phyloP scores from a whole-genome alignment of 768 basidiomycete genomes.

The Mycena maculata region DNA sequence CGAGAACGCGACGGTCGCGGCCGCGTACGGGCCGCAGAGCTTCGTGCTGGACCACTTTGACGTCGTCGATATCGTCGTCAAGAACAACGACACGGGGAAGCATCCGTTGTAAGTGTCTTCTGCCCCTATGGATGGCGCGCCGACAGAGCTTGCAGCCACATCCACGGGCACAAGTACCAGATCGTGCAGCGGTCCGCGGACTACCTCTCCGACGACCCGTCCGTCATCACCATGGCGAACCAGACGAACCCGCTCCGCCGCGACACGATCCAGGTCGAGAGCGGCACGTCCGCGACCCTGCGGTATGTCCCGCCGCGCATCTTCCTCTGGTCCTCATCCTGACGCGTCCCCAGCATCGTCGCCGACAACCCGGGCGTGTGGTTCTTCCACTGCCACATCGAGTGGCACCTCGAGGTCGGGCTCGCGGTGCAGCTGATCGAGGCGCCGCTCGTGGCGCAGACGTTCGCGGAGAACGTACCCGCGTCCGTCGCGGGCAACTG shows the following conservation, averaged over 20 bases:
- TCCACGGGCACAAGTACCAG: conserved; percentile 91
- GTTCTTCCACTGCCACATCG: conserved; percentile 88
- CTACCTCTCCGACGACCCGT: conserved; percentile 78
- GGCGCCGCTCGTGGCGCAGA: conserved; percentile 79
- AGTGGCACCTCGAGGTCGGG: conserved; percentile 88
- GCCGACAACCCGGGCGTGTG: conserved; percentile 96
- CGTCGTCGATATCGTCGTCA: conserved; percentile 81
- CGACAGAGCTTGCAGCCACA: conserved; percentile 67
- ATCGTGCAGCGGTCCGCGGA: conserved; percentile 79
- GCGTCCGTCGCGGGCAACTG: conserved; percentile 79
- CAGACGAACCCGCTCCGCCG: conserved; percentile 92
- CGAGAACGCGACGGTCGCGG: conserved; percentile 68
- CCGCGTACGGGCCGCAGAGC: conserved; percentile 84
- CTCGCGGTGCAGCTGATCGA: conserved; percentile 89
- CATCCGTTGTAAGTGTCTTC: conserved; percentile 82
- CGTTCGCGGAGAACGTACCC: conserved; percentile 62
- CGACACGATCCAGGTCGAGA: conserved; percentile 86
- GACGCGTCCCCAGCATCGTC: conserved; percentile 51
- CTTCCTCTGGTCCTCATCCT: neutral
- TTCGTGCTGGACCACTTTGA: conserved; percentile 82
- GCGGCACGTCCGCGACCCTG: conserved; percentile 74
- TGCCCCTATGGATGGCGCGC: neutral
- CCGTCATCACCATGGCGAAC: conserved; percentile 79
- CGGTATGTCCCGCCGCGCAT: conserved; percentile 45
- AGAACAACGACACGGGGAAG: conserved; percentile 77